Base-by-base conservation (phyloP, 148 eudicot genomes). In the Gaultheria prostrata region DNA sequence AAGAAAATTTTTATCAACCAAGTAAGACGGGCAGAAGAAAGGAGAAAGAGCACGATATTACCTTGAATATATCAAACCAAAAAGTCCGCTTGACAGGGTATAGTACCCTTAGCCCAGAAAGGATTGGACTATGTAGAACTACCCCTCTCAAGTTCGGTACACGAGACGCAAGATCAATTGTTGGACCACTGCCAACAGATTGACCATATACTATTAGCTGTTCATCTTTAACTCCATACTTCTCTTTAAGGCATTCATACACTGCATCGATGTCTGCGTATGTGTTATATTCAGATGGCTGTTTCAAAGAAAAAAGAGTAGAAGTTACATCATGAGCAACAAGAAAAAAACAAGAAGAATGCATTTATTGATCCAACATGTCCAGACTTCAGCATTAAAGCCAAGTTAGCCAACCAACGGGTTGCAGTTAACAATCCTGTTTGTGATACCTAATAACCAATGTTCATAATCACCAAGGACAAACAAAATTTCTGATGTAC, bases 21-120 rank as follows among this genome's bases (percentile, higher is more conserved):
- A 53, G 33, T 12, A 82, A 48, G 49, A 72, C 14, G 28, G 56
- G 32, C 10, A 39, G 26, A 26, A 4, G 79, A 32, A 33, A 8
- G 59, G 51, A 80, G 32, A 0, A 67, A 4, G 17, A 83, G 46
- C 18, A 45, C 14, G 43, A 61, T 51, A 70, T 84, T 89, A 94
- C 98, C 98, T 96, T 96, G 90, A 89, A 96, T 54, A 96, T 96
- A 85, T 96, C 98, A 63, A 96, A 96, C 95, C 97, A 96, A 83
- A 88, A 96, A 24, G 97, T 92, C 79, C 94, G 88, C 87, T 92
- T 96, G 75, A 90, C 93, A 85, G 98, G 92, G 86, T 94, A 92
- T 74, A 96, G 87, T 76, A 96, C 98, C 84, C 98, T 89, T 65
- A 96, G 84, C 46, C 98, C 98, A 79, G 98, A 96, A 51, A 92